Percentiles rank a stretch among this genome's conserved stretches.
Evolutionary conservation across 2,329 filamentous ascomycete species (phyloP).

Genomic region (Mollisia scopiformis): DNA sequence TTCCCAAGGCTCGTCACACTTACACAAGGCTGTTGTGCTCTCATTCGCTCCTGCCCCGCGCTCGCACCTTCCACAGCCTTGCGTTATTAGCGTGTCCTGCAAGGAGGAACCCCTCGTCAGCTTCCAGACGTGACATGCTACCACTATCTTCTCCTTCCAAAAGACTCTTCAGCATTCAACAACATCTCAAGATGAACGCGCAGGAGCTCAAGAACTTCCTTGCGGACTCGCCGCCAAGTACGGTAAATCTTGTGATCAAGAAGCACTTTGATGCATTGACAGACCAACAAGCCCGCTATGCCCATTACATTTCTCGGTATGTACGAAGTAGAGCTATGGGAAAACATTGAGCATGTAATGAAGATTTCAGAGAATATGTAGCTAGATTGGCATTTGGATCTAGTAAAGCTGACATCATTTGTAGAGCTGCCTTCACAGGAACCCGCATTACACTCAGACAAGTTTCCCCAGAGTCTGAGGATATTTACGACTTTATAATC

Average conservation of each 20-base stretch:
- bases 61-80: background rate
- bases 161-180: conserved; percentile 26
- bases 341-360: background rate
- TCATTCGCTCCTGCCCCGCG: background rate
- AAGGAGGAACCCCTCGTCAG: conserved; percentile 2
- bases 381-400: no score
- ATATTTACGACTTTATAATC: conserved; percentile 81
- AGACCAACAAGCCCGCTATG: conserved; percentile 83
- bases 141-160: conserved; percentile 21
- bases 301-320: conserved; percentile 57
- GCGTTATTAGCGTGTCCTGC: background rate
- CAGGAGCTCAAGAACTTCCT: conserved; percentile 76
- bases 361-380: no score
- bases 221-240: conserved; percentile 85
- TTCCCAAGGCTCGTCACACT: background rate
- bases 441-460: conserved; percentile 80
- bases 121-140: conserved; percentile 20
- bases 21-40: background rate
- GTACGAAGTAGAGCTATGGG: background rate
- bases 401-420: conserved; percentile 16
- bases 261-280: conserved; percentile 84
- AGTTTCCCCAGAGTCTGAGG: conserved; percentile 79
- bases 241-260: conserved; percentile 87
- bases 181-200: conserved; percentile 52
- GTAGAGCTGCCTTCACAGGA: conserved; percentile 75